Evolutionary conservation across 1,139 yeast species (phyloP), one percentile per base, ranked within the genome.

Genomic region (Blastobotrys malaysiensis): DNA sequence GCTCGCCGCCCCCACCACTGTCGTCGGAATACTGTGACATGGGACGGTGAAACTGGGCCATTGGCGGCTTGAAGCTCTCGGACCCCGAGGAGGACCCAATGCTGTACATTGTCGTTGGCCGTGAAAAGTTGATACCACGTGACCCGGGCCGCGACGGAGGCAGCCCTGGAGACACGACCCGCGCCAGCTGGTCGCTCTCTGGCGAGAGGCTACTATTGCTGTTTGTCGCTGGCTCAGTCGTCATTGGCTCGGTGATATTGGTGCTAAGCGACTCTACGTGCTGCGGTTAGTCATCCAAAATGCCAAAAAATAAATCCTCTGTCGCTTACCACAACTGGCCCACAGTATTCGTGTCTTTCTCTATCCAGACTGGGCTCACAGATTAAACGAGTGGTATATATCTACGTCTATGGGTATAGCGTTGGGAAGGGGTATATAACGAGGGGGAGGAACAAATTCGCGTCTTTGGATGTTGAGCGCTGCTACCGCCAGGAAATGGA

Each of bases 21-120:
- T n/a, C 39, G 16, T 31, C 39, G 16, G 39, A 31, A n/a, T 31
- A 31, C 16, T 31, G 39, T 11, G 39, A 31, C 39, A 31, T 31
- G 39, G 39, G 39, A 14, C 39, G 14, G 39, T 31, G 39, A 7
- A 31, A 31, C 39, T 31, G 39, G 13, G 39, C 39, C 39, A 31
- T n/a, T 14, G 39, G 39, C 3, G 39, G 39, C 39, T 31, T 31
- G 16, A 31, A 31, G 39, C 39, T n/a, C 16, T 31, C 39, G 4
- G 39, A 31, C 16, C 39, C 39, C 16, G 39, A 31, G 16, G 39
- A 51, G 39, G 50, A 51, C n/a, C 52, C 56, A 9, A 49, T 36
- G 20, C 59, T 60, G 53, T 61, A 63, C 49, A 62, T 55, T 9
- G 65, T 63, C 24, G 64, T 55, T 1, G 65, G 65, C 24, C 65